A percentile compares a stretch with the other conserved stretches of the same genome.
Evolutionary conservation across 345 rosid genomes (phyloP).

Genomic region (Lepidium sativum): DNA sequence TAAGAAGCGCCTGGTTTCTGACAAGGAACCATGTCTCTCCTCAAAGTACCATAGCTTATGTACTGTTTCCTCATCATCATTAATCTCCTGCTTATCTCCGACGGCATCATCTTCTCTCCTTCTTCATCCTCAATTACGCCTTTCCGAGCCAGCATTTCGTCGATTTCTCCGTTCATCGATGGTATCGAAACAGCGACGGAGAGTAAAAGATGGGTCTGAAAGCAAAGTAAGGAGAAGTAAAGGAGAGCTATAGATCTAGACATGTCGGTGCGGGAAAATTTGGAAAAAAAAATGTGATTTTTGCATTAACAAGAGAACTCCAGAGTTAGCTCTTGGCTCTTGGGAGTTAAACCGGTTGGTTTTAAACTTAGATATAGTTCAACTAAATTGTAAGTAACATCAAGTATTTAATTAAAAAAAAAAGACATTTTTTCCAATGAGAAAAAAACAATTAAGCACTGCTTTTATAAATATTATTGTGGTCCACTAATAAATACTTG

Average conservation of each 20-base stretch:
- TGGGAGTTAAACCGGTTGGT: constrained; percentile 11
- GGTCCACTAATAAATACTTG: constrained; percentile 15
- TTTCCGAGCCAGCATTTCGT: constrained; percentile 18
- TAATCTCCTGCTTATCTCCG: constrained; percentile 62
- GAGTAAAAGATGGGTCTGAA: constrained; percentile 32
- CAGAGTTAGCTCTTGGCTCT: not conserved
- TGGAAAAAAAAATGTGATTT: not conserved
- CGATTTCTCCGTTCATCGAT: constrained; percentile 21
- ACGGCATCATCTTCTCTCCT: constrained; percentile 50
- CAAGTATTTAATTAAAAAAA: not conserved
- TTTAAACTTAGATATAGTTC: not conserved
- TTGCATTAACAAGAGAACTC: constrained; percentile 4
- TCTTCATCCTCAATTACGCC: constrained; percentile 30
- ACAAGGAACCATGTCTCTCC: constrained; percentile 89
- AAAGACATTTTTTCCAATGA: not conserved
- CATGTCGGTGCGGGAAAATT: constrained; percentile 12
- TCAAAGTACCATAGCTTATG: constrained; percentile 76
- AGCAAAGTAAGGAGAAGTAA: constrained; percentile 19
- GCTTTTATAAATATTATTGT: not conserved
- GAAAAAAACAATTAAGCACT: too few relatives aligned
- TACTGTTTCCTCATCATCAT: constrained; percentile 56
- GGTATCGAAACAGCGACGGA: constrained; percentile 29
- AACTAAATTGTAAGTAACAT: constrained; percentile 9
- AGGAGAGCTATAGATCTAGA: constrained; percentile 10
- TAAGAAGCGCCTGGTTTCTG: constrained; percentile 78